Base-by-base conservation (phyloP, 768 basidiomycete species). In the Boletus sp. region DNA sequence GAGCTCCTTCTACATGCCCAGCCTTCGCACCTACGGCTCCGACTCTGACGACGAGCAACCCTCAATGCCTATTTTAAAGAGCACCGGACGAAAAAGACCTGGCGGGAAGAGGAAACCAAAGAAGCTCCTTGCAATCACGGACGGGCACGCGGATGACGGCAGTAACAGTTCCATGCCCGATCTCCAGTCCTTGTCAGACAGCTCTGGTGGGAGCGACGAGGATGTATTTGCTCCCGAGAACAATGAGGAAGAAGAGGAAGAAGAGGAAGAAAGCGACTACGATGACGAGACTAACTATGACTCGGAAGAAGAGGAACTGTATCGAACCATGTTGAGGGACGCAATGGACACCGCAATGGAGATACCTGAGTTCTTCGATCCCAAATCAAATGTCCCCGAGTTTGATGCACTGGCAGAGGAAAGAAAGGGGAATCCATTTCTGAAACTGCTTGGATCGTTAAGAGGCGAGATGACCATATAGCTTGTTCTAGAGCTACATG, bases 361-460 rank as follows among this genome's bases (percentile, higher is more conserved):
- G 50, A 77, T 72, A 41, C 75, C 81, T 18, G 86, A 85, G 53
- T 85, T 84, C 69, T 76, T 83, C 49, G 82, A 87, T 64, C 75
- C 76, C 32, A 76, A 73, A 54, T 75, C 76, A 7, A 66, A 72
- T 3, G 75, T 79, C 5, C 75, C 83, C 51, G 76, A 80, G 48
- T 77, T 79, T 47, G 67, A 76, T 40, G 68, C 76, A 12, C 60
- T 77, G 7, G 70, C 72, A 14, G 82, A 84, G 24, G 79, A 82
- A 51, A 76, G 79, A 51, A 86, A 85, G 65, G 82, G 78, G 18
- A 94, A 93, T 65, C 88, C 90, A 0, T 92, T 94, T 69, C 69
- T 92, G 63, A 91, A 86, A 67, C 70, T 92, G 36, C 75, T 94
- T 60, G 85, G 86, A 36, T 86, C 87, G 14, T 68, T 93, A 55